Conservation (phyloP, 192 early-diverging fungal species). For the Glomus cerebriforme region DNA sequence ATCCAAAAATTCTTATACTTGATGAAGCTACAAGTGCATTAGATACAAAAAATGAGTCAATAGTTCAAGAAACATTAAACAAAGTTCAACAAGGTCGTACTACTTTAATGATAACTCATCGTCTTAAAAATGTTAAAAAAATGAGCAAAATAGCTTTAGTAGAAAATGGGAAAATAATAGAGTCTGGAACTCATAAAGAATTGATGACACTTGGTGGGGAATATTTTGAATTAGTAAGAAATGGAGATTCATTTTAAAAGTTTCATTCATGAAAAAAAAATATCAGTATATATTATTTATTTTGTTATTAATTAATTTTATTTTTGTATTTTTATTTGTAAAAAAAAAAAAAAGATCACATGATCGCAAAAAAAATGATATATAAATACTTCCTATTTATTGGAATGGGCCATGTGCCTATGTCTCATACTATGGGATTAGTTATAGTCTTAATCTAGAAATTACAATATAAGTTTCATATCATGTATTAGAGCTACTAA, state of each 20-base stretch:
- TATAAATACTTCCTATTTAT: too few species aligned
- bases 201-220: constrained; percentile 45
- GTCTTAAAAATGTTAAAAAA: constrained; percentile 61
- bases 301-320: too few species aligned
- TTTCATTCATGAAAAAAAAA: too few species aligned
- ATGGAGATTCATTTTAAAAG: not conserved
- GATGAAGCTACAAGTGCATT: constrained; percentile 66
- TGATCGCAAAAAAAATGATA: too few species aligned
- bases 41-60: constrained; percentile 63
- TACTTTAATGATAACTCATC: constrained; percentile 74
- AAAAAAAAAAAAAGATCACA: too few species aligned
- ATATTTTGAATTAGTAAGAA: constrained; percentile 60
- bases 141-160: constrained; percentile 66
- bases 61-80: constrained; percentile 68
- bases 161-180: constrained; percentile 50
- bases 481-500: too few species aligned
- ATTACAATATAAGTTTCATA: too few species aligned
- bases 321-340: too few species aligned
- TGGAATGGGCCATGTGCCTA: too few species aligned
- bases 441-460: too few species aligned
- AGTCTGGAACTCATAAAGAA: constrained; percentile 64
- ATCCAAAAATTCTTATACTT: constrained; percentile 51
- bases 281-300: too few species aligned
- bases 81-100: constrained; percentile 60
- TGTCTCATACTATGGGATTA: too few species aligned